Evolutionary conservation across 2,329 filamentous ascomycete species (phyloP).

Genomic region (Aulographum hederae): DNA sequence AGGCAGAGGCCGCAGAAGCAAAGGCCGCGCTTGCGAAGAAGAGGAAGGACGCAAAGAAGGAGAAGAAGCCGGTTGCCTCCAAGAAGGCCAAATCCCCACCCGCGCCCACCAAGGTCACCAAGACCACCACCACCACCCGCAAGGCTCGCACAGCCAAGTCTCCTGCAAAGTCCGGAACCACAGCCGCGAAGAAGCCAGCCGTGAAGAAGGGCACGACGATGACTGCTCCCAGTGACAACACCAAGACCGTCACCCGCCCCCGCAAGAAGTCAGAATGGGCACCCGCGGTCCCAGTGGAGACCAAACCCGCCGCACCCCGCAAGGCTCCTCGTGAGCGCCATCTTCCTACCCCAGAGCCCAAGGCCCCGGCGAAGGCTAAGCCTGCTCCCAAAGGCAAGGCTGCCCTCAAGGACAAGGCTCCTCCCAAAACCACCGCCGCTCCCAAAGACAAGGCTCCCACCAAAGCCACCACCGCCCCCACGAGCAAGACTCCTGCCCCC

Average conservation of each 20-base stretch:
- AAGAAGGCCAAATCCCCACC: slow-evolving; percentile 4
- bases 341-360: neutral
- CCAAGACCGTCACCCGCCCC: neutral
- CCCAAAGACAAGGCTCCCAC: neutral
- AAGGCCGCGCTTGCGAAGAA: no score
- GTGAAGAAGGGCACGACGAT: no score
- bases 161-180: slow-evolving; percentile 5
- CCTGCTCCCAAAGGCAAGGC: slow-evolving; percentile 4
- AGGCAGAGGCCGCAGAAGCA: no score
- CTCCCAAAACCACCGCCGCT: slow-evolving; percentile 5
- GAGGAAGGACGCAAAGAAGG: no score
- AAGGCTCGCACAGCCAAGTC: no score
- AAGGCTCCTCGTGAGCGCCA: slow-evolving; percentile 11
- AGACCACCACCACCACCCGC: slow-evolving; percentile 32
- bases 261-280: neutral
- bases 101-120: slow-evolving; percentile 27
- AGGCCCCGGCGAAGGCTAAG: slow-evolving; percentile 4
- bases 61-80: no score
- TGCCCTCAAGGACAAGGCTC: slow-evolving; percentile 1
- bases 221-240: no score
- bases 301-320: slow-evolving; percentile 3
- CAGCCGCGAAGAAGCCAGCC: no score
- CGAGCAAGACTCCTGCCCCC: slow-evolving; percentile 1
- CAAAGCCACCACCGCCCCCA: neutral
- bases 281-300: neutral